Percentiles rank a stretch among this genome's conserved stretches.
Conservation (phyloP, 176 grass and related monocot species). For the Avena atlantica region DNA sequence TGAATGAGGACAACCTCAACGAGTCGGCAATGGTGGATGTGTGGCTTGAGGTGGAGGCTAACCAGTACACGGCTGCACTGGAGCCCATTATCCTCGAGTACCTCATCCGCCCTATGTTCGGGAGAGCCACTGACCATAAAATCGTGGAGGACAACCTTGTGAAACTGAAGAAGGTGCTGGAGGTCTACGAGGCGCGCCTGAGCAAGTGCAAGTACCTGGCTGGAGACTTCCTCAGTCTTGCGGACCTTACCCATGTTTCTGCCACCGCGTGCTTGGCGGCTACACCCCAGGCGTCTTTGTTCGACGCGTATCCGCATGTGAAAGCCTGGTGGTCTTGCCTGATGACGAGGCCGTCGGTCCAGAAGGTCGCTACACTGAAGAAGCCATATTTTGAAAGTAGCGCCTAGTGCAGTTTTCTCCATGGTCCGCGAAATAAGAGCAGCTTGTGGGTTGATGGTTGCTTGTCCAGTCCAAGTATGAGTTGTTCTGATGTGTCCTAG, state of each 20-base stretch:
- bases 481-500: too few species aligned
- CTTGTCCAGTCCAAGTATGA: too few species aligned
- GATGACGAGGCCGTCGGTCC: constrained; percentile 49
- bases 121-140: constrained; percentile 49
- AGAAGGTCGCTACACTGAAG: constrained; percentile 52
- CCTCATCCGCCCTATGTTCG: constrained; percentile 48
- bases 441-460: too few species aligned
- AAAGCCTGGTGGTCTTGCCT: constrained; percentile 71
- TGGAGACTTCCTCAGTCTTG: constrained; percentile 71
- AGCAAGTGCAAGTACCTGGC: constrained; percentile 60
- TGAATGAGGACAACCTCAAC: constrained; percentile 44
- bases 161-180: constrained; percentile 63
- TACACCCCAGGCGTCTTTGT: constrained; percentile 47
- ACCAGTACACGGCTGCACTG: constrained; percentile 54
- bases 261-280: constrained; percentile 41
- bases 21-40: constrained; percentile 66
- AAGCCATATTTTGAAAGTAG: too few species aligned
- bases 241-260: constrained; percentile 64
- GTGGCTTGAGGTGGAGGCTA: constrained; percentile 71
- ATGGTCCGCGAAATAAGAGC: too few species aligned
- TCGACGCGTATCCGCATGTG: constrained; percentile 57
- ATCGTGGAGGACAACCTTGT: constrained; percentile 50
- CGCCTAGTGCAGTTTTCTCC: too few species aligned
- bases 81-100: constrained; percentile 43
- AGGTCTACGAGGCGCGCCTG: constrained; percentile 62